Base-by-base conservation (phyloP, 495 filamentous ascomycete genomes). In the Bacidia gigantensis region DNA sequence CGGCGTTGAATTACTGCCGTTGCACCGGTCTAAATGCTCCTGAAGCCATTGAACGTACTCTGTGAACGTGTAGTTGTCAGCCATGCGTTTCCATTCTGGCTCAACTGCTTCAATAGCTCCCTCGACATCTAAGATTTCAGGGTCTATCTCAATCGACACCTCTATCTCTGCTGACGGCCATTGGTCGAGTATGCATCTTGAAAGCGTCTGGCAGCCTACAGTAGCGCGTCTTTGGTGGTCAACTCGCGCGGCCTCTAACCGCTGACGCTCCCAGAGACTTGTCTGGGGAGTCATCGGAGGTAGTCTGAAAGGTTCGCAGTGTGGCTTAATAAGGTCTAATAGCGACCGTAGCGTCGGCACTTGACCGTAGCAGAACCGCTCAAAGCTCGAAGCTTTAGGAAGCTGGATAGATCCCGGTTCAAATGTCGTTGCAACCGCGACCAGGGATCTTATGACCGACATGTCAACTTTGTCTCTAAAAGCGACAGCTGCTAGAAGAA, bases 61-160 rank as follows among this genome's bases (percentile, higher is more conserved):
- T 1, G 62, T 65, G 1, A 81, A 56, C 45, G 72, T 63, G 10
- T 63, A 43, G 49, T 80, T 80, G 12, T 64, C 59, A 25, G 61
- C 67, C 26, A 72, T 53, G 0, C 73, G 67, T 26, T 56, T 35
- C 77, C 77, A 81, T 51, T 79, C 75, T 1, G 67, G 63, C 9
- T 51, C 29, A 18, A 79, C 57, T 1, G 50, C 55, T 2, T 70
- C 56, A n/a, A 76, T 20, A 0, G 72, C 70, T 2, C 52, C 18
- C 2, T 47, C 48, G 29, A 59, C 23, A 50, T 76, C 54, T 9
- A 79, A 45, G 32, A 65, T 51, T 2, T 56, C 41, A 0, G 57
- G 3, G 3, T 49, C 40, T 2, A 21, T 14, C 25, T 68, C 60
- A 2, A 46, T 56, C 2, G 57, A 54, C 2, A 64, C 21, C 2